These are phyloP conservation scores for Lavandula angustifolia DNA, from an alignment of 257 asterid species.

Conservation along the genomic window DNA sequence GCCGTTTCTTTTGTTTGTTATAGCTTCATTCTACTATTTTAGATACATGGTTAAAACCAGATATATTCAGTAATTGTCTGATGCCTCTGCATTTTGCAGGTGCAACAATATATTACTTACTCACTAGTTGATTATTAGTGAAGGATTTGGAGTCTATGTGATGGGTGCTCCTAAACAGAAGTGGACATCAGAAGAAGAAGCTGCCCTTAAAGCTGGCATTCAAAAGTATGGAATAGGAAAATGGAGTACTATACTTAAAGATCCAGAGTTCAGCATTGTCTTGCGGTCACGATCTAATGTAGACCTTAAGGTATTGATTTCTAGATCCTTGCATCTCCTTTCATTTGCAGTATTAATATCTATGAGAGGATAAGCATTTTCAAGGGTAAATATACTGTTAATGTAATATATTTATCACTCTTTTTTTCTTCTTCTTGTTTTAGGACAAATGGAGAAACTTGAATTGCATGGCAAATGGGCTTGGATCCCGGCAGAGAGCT, in stretches of 20 bases:
- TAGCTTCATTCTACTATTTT: neutral
- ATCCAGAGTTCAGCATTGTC: slow-evolving; percentile 70
- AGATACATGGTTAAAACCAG: neutral
- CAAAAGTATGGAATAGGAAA: slow-evolving; percentile 82
- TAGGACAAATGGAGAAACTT: slow-evolving; percentile 99
- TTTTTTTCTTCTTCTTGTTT: slow-evolving; percentile 5
- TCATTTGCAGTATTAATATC: slow-evolving; percentile 24
- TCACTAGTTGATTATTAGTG: slow-evolving; percentile 22
- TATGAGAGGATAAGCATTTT: slow-evolving; percentile 18
- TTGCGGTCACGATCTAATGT: slow-evolving; percentile 90
- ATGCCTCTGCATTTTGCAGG: slow-evolving; percentile 27
- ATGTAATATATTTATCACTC: neutral
- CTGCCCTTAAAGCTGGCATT: slow-evolving; percentile 97
- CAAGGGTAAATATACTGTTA: neutral
- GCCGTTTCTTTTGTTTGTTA: neutral
- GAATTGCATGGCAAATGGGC: slow-evolving; percentile 78
- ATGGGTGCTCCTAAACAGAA: slow-evolving; percentile 99
- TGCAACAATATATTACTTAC: slow-evolving; percentile 8
- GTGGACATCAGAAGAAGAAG: slow-evolving; percentile 99
- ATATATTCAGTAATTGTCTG: slow-evolving; percentile 13
- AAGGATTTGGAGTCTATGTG: slow-evolving; percentile 26
- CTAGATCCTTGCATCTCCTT: slow-evolving; percentile 7
- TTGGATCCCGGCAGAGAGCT: slow-evolving; percentile 84
- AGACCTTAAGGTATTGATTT: slow-evolving; percentile 77
- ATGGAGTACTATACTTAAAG: slow-evolving; percentile 98